Percentiles rank a stretch among this genome's conserved stretches.
phyloP scores from a whole-genome alignment of 441 rosid species.

The Rhodomyrtus psidioides region DNA sequence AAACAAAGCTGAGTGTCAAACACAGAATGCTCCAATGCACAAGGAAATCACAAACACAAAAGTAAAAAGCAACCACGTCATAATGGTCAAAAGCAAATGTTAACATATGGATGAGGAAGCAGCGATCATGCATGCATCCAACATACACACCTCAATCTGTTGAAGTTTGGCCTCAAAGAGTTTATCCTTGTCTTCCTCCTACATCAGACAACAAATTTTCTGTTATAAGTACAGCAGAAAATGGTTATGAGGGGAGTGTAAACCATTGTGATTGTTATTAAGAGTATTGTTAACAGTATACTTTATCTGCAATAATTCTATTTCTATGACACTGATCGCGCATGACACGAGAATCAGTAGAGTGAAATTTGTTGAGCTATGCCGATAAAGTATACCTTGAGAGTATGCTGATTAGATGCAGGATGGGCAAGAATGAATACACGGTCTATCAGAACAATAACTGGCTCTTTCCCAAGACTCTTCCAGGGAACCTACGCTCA shows the following conservation, averaged over 20 bases:
- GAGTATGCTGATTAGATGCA: slow-evolving; percentile 51
- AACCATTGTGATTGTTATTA: neutral
- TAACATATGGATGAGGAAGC: neutral
- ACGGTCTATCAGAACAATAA: slow-evolving; percentile 87
- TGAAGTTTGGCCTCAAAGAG: slow-evolving; percentile 84
- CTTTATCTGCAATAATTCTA: neutral
- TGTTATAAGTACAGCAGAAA: neutral
- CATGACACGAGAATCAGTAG: neutral
- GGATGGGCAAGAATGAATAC: slow-evolving; percentile 90
- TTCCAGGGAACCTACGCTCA: slow-evolving; percentile 92
- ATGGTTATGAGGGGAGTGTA: neutral
- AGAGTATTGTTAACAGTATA: neutral
- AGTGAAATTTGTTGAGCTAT: neutral
- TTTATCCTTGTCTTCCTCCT: slow-evolving; percentile 85
- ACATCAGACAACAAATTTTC: slow-evolving; percentile 7
- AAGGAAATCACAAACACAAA: neutral
- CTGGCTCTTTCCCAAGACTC: slow-evolving; percentile 96
- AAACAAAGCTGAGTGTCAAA: neutral
- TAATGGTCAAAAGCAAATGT: neutral
- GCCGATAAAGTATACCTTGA: slow-evolving; percentile 37
- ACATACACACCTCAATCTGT: slow-evolving; percentile 74
- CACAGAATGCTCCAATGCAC: neutral
- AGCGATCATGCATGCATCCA: neutral
- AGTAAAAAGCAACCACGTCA: neutral
- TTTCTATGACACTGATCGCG: neutral